Conservation (phyloP, 305 asterid species). For the Fraxinus latifolia region DNA sequence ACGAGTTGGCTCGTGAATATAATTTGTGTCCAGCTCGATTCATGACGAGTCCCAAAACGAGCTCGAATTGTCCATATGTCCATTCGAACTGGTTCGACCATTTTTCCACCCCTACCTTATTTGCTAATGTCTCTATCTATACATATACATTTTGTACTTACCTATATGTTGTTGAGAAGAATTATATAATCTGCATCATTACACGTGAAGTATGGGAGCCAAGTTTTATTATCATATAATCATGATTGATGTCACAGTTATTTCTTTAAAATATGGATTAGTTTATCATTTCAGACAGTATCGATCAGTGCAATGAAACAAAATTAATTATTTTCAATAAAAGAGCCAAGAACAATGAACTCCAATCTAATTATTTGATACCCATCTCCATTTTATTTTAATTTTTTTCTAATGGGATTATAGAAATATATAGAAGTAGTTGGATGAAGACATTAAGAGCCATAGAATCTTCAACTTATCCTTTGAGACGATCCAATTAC, state of each 20-base stretch:
- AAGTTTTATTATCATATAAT: constrained; percentile 27
- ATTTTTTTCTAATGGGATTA: neutral
- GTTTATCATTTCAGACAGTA: constrained; percentile 20
- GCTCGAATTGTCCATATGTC: neutral
- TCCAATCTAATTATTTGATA: constrained; percentile 45
- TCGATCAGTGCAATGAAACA: constrained; percentile 38
- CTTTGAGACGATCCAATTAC: neutral
- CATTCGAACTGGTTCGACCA: neutral
- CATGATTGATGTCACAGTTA: neutral
- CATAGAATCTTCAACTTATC: neutral
- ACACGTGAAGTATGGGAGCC: constrained; percentile 55
- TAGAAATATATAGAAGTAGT: neutral
- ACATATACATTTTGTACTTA: neutral
- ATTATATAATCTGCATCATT: constrained; percentile 25
- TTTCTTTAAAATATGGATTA: constrained; percentile 2
- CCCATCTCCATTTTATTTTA: constrained; percentile 33
- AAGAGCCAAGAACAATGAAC: constrained; percentile 40
- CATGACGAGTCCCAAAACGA: neutral
- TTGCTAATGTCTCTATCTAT: neutral
- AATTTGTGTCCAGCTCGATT: neutral
- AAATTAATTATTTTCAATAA: constrained; percentile 19
- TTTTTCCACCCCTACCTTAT: neutral
- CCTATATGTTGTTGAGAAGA: neutral
- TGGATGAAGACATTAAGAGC: neutral
- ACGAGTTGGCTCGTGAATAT: neutral